These are phyloP conservation scores for Lactarius trivialis DNA, from an alignment of 768 basidiomycete species.

Conservation along the genomic window DNA sequence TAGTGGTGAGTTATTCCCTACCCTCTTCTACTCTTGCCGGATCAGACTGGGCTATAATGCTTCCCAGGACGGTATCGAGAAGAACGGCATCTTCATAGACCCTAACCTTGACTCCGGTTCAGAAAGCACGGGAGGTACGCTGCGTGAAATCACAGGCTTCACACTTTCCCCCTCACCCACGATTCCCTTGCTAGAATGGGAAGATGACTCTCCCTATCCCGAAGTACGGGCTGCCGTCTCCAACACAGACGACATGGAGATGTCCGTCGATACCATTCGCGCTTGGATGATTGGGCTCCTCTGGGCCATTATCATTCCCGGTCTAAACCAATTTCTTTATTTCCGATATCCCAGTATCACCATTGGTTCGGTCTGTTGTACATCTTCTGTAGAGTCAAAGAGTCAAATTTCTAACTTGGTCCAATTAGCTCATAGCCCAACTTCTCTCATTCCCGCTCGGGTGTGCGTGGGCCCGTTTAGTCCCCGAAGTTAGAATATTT, in stretches of 20 bases:
- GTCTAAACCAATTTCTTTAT: constrained; percentile 70
- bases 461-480: constrained; percentile 43
- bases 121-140: constrained; percentile 16
- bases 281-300: constrained; percentile 67
- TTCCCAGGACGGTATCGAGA: constrained; percentile 16
- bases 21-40: neutral
- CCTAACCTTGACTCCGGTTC: constrained; percentile 21
- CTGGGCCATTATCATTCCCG: constrained; percentile 60
- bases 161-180: neutral
- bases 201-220: constrained; percentile 80
- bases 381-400: neutral
- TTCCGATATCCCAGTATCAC: constrained; percentile 29
- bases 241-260: constrained; percentile 61
- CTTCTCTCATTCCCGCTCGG: constrained; percentile 67
- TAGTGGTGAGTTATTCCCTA: constrained; percentile 18
- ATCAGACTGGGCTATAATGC: neutral
- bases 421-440: constrained; percentile 54
- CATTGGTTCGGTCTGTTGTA: constrained; percentile 28
- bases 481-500: constrained; percentile 52
- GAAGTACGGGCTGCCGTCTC: constrained; percentile 74
- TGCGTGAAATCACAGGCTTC: neutral
- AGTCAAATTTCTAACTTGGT: neutral
- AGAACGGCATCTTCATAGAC: constrained; percentile 19
- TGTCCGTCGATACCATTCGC: constrained; percentile 57
- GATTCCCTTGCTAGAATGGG: constrained; percentile 23